Percentiles rank a stretch among this genome's conserved stretches.
phyloP scores from a whole-genome alignment of 164 flowering plant genomes.

The Kalanchoe fedtschenkoi region DNA sequence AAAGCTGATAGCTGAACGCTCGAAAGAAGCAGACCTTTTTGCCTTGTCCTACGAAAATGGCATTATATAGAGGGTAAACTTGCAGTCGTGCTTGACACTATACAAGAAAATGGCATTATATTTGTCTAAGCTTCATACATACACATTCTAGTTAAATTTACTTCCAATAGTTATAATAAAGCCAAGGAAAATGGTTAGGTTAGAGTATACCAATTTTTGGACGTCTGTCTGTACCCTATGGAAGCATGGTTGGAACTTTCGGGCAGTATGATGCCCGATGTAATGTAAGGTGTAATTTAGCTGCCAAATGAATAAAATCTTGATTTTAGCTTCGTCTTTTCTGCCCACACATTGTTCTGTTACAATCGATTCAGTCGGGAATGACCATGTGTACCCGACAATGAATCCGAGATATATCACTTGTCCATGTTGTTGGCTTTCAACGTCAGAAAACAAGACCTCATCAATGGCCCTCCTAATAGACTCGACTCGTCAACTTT shows the following conservation, averaged over 20 bases:
- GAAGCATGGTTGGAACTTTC: background rate
- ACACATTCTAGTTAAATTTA: too few species aligned
- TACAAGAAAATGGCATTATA: constrained; percentile 78
- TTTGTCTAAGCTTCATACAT: constrained; percentile 44
- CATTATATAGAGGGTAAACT: constrained; percentile 74
- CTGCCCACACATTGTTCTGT: background rate
- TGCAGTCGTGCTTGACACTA: constrained; percentile 72
- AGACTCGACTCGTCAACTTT: background rate
- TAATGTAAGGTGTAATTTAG: background rate
- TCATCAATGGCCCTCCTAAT: background rate
- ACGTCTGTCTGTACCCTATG: background rate
- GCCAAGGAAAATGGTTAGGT: background rate
- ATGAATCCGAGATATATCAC: background rate
- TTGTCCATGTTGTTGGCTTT: background rate
- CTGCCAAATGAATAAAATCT: background rate
- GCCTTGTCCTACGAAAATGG: constrained; percentile 73
- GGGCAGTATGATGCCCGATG: background rate
- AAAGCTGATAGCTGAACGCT: constrained; percentile 72
- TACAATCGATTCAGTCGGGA: background rate
- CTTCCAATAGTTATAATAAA: too few species aligned
- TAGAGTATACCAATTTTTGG: background rate
- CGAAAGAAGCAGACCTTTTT: constrained; percentile 87
- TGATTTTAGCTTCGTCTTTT: background rate
- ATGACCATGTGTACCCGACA: background rate
- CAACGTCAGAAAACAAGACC: background rate